phyloP scores from a whole-genome alignment of 1,284 basidiomycete species.

The Rhodofomes roseus region DNA sequence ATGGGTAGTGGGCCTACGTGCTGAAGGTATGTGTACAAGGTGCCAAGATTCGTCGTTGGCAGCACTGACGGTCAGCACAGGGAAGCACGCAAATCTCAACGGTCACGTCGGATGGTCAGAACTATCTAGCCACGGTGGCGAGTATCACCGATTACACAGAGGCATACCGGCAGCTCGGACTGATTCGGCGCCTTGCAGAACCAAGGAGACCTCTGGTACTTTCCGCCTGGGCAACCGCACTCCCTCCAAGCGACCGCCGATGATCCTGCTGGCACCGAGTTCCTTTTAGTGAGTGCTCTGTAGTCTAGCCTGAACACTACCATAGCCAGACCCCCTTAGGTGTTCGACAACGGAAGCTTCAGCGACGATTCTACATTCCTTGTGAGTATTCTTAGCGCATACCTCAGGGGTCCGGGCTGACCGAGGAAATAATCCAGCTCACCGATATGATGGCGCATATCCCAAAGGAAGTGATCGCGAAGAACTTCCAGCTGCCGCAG shows the following conservation, averaged over 20 bases:
- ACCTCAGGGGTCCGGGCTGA: not conserved
- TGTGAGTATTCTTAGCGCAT: constrained; percentile 14
- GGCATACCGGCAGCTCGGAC: not conserved
- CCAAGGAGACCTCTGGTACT: constrained; percentile 52
- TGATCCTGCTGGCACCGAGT: constrained; percentile 58
- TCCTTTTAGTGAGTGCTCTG: constrained; percentile 60
- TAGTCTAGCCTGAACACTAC: too few relatives aligned
- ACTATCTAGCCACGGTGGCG: constrained; percentile 52
- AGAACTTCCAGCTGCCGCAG: constrained; percentile 36
- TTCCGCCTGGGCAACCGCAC: constrained; percentile 53
- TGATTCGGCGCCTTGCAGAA: constrained; percentile 15
- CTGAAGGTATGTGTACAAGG: constrained; percentile 37
- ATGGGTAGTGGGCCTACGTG: constrained; percentile 59
- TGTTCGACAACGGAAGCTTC: constrained; percentile 38
- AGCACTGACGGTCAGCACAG: constrained; percentile 25
- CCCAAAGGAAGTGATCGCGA: constrained; percentile 40
- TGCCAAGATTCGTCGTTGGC: not conserved
- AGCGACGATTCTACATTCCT: constrained; percentile 41
- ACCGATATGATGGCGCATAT: constrained; percentile 38
- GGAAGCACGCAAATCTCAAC: constrained; percentile 59
- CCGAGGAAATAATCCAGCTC: constrained; percentile 12
- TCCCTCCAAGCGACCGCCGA: constrained; percentile 61
- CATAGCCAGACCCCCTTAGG: too few relatives aligned
- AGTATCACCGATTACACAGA: not conserved
- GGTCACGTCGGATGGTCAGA: constrained; percentile 58